Evolutionary conservation across 495 filamentous ascomycete genomes (phyloP).

Genomic region (Sordaria brevicollis): DNA sequence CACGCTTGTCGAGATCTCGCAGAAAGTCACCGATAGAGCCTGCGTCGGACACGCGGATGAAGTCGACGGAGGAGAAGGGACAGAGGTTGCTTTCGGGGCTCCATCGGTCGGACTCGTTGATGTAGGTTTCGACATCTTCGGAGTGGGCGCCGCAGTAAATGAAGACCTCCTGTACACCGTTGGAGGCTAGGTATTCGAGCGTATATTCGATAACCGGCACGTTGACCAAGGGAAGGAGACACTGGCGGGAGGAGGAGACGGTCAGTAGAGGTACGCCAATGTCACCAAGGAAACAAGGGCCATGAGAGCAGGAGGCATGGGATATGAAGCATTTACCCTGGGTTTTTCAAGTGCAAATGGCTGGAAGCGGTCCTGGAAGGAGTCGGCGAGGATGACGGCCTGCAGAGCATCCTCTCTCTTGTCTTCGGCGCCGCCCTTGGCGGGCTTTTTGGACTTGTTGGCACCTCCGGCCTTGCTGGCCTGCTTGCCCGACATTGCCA

Average conservation of each 20-base stretch:
- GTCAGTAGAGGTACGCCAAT: conserved; percentile 6
- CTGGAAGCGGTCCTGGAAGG: conserved; percentile 81
- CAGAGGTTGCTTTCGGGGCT: conserved; percentile 44
- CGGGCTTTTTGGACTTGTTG: conserved; percentile 47
- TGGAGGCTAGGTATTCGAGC: conserved; percentile 88
- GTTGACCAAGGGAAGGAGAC: conserved; percentile 88
- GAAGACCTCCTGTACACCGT: conserved; percentile 84
- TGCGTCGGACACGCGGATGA: conserved; percentile 77
- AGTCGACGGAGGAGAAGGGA: conserved; percentile 75
- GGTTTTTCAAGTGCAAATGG: conserved; percentile 86
- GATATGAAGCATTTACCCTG: conserved; percentile 48
- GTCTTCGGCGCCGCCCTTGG: conserved; percentile 38
- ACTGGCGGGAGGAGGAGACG: conserved; percentile 37
- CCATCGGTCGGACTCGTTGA: conserved; percentile 42
- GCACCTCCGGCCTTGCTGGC: conserved; percentile 29
- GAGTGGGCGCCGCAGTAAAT: conserved; percentile 86
- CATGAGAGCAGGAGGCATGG: not conserved
- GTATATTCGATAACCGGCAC: conserved; percentile 95
- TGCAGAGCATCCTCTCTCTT: conserved; percentile 83
- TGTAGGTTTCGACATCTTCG: conserved; percentile 79
- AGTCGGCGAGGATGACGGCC: conserved; percentile 86
- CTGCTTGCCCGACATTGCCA: conserved; percentile 36
- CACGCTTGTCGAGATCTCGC: conserved; percentile 81
- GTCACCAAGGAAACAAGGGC: not conserved
- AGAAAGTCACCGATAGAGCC: conserved; percentile 87